Conservation (phyloP, 495 filamentous ascomycete genomes). For the Massariosphaeria phaeospora region DNA sequence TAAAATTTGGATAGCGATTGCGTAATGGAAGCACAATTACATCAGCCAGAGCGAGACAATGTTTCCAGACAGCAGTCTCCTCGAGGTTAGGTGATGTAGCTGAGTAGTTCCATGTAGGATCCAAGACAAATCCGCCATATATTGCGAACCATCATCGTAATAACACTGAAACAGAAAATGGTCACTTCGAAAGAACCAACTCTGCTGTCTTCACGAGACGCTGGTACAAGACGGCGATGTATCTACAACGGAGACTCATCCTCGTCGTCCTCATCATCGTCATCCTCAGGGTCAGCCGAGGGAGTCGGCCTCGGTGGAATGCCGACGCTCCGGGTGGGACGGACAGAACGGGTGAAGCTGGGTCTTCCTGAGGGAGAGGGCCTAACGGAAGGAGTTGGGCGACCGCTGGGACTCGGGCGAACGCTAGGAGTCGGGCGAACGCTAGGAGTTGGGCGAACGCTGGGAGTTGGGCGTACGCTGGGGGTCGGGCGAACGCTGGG, state of each 20-base stretch:
- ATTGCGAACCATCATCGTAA: background rate
- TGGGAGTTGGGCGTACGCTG: background rate
- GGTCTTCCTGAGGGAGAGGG: background rate
- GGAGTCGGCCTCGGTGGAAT: slow-evolving; percentile 14
- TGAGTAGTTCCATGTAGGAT: too few species aligned
- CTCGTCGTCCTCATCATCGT: slow-evolving; percentile 14
- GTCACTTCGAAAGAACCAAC: background rate
- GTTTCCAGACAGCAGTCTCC: background rate
- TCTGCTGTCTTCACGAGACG: background rate
- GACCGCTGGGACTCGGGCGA: background rate
- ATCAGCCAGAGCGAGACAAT: background rate
- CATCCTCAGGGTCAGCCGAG: slow-evolving; percentile 6
- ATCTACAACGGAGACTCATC: background rate
- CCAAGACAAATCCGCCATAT: background rate
- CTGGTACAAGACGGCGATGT: background rate
- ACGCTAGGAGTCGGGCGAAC: background rate
- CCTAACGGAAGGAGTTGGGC: background rate
- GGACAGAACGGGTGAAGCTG: slow-evolving; percentile 4
- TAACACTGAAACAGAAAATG: background rate
- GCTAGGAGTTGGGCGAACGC: background rate
- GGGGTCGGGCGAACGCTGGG: background rate
- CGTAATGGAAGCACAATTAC: background rate
- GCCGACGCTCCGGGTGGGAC: slow-evolving; percentile 6
- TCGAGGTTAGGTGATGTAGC: too few species aligned
- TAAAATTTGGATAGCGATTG: background rate